phyloP scores from a whole-genome alignment of 2,329 filamentous ascomycete genomes.

The Arachnomyces sp. region DNA sequence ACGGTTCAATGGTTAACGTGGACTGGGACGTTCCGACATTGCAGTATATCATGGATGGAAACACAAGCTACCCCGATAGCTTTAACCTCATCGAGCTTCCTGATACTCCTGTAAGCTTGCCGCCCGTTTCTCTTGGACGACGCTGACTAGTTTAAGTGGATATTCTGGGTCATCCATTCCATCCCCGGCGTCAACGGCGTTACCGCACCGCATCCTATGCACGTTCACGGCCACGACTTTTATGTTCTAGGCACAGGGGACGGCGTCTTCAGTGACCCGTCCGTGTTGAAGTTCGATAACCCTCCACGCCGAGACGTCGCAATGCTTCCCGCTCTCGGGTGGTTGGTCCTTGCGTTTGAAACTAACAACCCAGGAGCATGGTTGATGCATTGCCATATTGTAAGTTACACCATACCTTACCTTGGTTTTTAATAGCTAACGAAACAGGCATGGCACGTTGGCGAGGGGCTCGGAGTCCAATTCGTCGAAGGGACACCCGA shows the following conservation, averaged over 20 bases:
- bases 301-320: constrained; percentile 34
- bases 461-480: constrained; percentile 18
- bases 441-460: constrained; percentile 16
- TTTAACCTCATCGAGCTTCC: constrained; percentile 36
- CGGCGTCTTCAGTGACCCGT: constrained; percentile 12
- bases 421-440: neutral
- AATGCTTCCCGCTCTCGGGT: constrained; percentile 29
- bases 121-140: neutral
- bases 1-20: constrained; percentile 35
- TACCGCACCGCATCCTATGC: constrained; percentile 31
- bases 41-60: constrained; percentile 33
- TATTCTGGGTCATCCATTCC: constrained; percentile 43
- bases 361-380: constrained; percentile 38
- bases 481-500: constrained; percentile 16
- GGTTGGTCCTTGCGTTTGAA: constrained; percentile 33
- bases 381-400: constrained; percentile 37
- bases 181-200: constrained; percentile 17
- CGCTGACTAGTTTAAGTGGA: constrained; percentile 26
- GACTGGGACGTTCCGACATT: constrained; percentile 38
- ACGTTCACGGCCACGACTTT: constrained; percentile 25
- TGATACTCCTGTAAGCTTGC: constrained; percentile 14
- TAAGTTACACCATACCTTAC: neutral
- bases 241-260: constrained; percentile 17
- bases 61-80: constrained; percentile 31
- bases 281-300: constrained; percentile 18